Evolutionary conservation across 2,329 filamentous ascomycete species (phyloP).

Genomic region (Talaromyces piceae): DNA sequence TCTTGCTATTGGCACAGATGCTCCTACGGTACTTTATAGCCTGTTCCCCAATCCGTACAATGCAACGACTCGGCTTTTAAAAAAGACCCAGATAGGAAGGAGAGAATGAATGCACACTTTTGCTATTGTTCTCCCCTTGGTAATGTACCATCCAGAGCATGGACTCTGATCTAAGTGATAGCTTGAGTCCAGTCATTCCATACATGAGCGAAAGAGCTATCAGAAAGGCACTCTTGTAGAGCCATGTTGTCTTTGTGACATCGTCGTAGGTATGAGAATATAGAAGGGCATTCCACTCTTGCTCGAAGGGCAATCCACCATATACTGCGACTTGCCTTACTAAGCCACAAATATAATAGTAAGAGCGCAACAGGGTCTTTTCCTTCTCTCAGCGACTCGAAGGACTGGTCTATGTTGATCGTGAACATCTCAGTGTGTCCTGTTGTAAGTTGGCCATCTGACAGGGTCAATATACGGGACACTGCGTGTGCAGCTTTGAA

Average conservation of each 20-base stretch:
- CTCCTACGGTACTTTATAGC: too few species aligned
- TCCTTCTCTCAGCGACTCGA: constrained; percentile 26
- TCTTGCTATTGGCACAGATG: too few species aligned
- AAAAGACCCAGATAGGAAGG: too few species aligned
- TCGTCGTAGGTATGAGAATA: constrained; percentile 29
- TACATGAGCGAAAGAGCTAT: constrained; percentile 15
- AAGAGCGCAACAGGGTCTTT: constrained; percentile 35
- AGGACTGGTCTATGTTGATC: constrained; percentile 26
- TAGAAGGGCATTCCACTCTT: constrained; percentile 38
- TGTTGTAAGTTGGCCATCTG: constrained; percentile 16
- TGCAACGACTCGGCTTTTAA: too few species aligned
- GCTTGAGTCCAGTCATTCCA: too few species aligned
- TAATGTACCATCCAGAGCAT: too few species aligned
- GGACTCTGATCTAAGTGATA: too few species aligned
- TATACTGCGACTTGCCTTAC: constrained; percentile 32
- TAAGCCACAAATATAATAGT: constrained; percentile 39
- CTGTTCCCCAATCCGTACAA: too few species aligned
- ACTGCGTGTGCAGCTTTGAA: constrained; percentile 33
- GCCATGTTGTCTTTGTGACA: constrained; percentile 21
- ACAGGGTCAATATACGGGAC: constrained; percentile 22
- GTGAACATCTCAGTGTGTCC: constrained; percentile 26
- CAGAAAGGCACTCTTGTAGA: constrained; percentile 27
- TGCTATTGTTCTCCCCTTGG: too few species aligned
- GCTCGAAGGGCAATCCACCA: constrained; percentile 41
- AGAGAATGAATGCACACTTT: too few species aligned